phyloP scores from a whole-genome alignment of 495 filamentous ascomycete genomes.

The Aspergillus egyptiacus region DNA sequence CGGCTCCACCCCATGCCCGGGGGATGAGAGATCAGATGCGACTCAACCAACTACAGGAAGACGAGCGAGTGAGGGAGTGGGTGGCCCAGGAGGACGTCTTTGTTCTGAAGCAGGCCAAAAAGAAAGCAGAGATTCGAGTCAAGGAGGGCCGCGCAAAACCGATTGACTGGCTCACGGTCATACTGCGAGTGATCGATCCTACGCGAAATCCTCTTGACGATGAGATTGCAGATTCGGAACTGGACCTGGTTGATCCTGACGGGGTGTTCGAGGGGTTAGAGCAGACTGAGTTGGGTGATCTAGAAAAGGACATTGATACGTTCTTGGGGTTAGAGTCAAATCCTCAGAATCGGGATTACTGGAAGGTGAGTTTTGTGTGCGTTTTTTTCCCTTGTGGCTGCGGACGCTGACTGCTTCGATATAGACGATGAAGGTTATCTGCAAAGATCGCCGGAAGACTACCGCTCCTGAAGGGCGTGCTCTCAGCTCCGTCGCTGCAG shows the following conservation, averaged over 20 bases:
- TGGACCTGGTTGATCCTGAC: constrained; percentile 78
- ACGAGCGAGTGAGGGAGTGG: constrained; percentile 76
- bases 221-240: constrained; percentile 67
- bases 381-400: neutral
- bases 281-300: constrained; percentile 62
- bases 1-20: constrained; percentile 25
- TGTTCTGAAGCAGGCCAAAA: constrained; percentile 94
- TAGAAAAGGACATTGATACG: constrained; percentile 81
- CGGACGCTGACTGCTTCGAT: neutral
- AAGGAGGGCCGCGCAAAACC: constrained; percentile 86
- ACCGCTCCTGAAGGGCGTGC: constrained; percentile 65
- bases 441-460: constrained; percentile 66
- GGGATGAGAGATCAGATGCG: constrained; percentile 47
- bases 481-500: constrained; percentile 72
- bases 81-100: constrained; percentile 94
- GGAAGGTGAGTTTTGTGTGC: constrained; percentile 50
- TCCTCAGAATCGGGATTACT: constrained; percentile 74
- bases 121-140: constrained; percentile 95
- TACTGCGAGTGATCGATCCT: constrained; percentile 78
- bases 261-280: constrained; percentile 72
- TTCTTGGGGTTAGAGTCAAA: constrained; percentile 79
- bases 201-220: constrained; percentile 75
- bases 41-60: constrained; percentile 58
- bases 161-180: constrained; percentile 94
- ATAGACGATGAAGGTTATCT: constrained; percentile 77